Percentiles rank a stretch among this genome's conserved stretches.
Conservation (phyloP, 306 rosid genomes). For the Ochetophila trinervis region DNA sequence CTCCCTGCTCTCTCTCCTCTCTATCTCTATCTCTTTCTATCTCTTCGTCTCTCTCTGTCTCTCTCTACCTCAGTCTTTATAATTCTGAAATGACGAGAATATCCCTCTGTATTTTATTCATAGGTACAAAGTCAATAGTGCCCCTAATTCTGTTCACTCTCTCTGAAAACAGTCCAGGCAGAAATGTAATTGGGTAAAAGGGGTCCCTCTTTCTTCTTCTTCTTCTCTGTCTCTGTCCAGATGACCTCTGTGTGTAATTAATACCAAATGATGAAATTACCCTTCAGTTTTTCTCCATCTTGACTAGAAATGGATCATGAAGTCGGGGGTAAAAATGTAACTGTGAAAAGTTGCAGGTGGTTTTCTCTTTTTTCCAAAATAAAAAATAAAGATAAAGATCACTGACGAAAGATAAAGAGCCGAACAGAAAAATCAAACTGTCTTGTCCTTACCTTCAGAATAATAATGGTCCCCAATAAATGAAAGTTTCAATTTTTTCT, state of each 20-base stretch:
- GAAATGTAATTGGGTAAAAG: constrained; percentile 11
- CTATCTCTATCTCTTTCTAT: constrained; percentile 26
- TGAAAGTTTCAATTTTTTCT: constrained; percentile 2
- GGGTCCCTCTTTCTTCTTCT: not conserved
- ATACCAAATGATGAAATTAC: constrained; percentile 2
- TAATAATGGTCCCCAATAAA: constrained; percentile 14
- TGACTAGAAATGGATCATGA: not conserved
- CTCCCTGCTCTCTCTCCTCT: not conserved
- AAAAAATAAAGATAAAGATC: constrained; percentile 15
- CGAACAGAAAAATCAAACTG: constrained; percentile 22
- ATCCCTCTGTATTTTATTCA: constrained; percentile 1
- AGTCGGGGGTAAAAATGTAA: constrained; percentile 33
- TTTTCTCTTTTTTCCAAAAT: constrained; percentile 10
- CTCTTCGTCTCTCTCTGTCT: constrained; percentile 26
- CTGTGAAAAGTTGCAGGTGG: constrained; percentile 21
- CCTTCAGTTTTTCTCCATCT: not conserved
- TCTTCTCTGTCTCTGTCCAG: not conserved
- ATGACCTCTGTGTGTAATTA: not conserved
- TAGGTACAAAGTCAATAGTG: not conserved
- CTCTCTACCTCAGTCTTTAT: constrained; percentile 42
- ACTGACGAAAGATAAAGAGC: constrained; percentile 7
- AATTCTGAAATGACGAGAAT: constrained; percentile 41
- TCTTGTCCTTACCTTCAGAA: constrained; percentile 18
- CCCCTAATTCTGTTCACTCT: constrained; percentile 3
- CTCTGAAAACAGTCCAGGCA: constrained; percentile 1